phyloP scores from a whole-genome alignment of 2,329 filamentous ascomycete species.

The Elsinoe batatas region DNA sequence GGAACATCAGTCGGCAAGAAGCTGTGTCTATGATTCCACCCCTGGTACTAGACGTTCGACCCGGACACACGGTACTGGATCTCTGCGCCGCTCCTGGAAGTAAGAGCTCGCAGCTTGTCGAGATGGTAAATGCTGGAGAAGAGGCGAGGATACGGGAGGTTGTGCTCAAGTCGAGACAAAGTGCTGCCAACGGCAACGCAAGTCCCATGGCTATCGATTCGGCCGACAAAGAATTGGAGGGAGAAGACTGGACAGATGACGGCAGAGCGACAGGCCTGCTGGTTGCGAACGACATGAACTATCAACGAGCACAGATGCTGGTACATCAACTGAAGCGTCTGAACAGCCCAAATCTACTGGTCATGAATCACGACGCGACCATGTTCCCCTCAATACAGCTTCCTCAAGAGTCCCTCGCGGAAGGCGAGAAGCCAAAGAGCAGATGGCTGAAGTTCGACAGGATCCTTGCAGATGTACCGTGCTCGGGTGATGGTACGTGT shows the following conservation, averaged over 20 bases:
- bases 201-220: slow-evolving; percentile 35
- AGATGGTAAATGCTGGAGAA: slow-evolving; percentile 88
- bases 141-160: slow-evolving; percentile 72
- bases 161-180: slow-evolving; percentile 54
- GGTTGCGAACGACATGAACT: slow-evolving; percentile 93
- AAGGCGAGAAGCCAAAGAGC: slow-evolving; percentile 45
- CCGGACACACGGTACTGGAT: slow-evolving; percentile 87
- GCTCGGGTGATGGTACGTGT: slow-evolving; percentile 86
- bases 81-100: slow-evolving; percentile 95
- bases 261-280: slow-evolving; percentile 84
- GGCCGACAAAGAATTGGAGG: slow-evolving; percentile 21
- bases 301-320: slow-evolving; percentile 93
- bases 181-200: slow-evolving; percentile 36
- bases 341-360: slow-evolving; percentile 90
- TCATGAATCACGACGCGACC: slow-evolving; percentile 96
- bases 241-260: slow-evolving; percentile 55
- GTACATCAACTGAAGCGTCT: slow-evolving; percentile 96
- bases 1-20: slow-evolving; percentile 95
- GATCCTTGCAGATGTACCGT: slow-evolving; percentile 92
- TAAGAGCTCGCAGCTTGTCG: slow-evolving; percentile 90
- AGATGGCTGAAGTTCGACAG: slow-evolving; percentile 93
- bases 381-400: slow-evolving; percentile 88
- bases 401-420: slow-evolving; percentile 44
- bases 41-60: slow-evolving; percentile 78
- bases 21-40: slow-evolving; percentile 99